phyloP scores from a whole-genome alignment of 108 stramenopile species.

The Parmales sp. region DNA sequence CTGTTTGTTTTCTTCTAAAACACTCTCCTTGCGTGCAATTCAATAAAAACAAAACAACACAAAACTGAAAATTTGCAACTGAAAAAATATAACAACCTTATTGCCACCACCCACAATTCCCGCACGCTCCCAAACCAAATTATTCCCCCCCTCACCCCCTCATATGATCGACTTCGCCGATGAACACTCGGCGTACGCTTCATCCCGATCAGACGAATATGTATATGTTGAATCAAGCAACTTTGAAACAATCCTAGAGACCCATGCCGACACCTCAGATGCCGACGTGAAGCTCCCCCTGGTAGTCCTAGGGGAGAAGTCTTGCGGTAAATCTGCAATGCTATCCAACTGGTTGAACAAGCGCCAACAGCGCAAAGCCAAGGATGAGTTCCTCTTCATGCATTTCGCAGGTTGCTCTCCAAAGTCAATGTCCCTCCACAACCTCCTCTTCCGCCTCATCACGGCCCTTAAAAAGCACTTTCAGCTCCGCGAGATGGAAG shows the following conservation, averaged over 20 bases:
- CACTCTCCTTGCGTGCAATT: no score
- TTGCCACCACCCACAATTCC: neutral
- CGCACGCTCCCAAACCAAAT: neutral
- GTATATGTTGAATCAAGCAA: neutral
- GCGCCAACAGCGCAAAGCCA: conserved; percentile 20
- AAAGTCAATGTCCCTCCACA: conserved; percentile 20
- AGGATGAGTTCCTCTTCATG: conserved; percentile 43
- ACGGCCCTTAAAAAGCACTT: conserved; percentile 38
- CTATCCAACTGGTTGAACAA: conserved; percentile 38
- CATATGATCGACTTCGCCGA: conserved; percentile 22
- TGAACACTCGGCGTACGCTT: conserved; percentile 45
- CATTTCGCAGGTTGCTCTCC: conserved; percentile 43
- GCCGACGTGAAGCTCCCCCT: conserved; percentile 37
- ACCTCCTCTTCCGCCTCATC: conserved; percentile 31
- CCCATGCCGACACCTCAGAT: conserved; percentile 15
- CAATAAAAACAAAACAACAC: neutral
- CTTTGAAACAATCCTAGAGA: conserved; percentile 5
- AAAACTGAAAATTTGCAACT: neutral
- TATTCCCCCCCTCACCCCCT: neutral
- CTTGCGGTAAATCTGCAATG: conserved; percentile 42
- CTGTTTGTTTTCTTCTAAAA: neutral
- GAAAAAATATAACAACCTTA: conserved; percentile 11
- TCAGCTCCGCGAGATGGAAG: conserved; percentile 45
- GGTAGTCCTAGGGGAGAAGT: conserved; percentile 26
- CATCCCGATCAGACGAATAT: conserved; percentile 4